These are phyloP conservation scores for Melanomma pulvis-pyrius DNA, from an alignment of 495 filamentous ascomycete genomes.

Conservation along the genomic window DNA sequence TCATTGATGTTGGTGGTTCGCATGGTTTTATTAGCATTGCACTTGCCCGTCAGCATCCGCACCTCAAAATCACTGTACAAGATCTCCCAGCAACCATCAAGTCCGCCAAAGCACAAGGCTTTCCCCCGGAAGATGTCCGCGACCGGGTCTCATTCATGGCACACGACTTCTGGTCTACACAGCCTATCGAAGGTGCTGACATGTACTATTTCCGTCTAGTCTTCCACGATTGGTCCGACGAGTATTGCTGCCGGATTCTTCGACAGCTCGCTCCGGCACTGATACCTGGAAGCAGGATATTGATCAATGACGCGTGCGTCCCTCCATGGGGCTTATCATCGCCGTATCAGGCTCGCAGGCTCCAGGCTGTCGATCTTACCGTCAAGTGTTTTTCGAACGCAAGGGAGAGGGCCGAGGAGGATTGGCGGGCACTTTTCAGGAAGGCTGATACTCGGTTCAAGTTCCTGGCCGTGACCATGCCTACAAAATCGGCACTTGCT, in stretches of 20 bases:
- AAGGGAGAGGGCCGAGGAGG: conserved; percentile 42
- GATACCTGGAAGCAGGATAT: conserved; percentile 17
- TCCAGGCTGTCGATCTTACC: conserved; percentile 34
- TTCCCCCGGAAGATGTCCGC: conserved; percentile 1
- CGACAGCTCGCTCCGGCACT: conserved; percentile 35
- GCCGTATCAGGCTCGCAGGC: neutral
- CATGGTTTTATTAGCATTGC: neutral
- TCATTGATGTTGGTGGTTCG: conserved; percentile 12
- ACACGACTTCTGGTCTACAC: conserved; percentile 44
- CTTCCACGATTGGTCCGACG: conserved; percentile 41
- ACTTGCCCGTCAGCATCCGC: conserved; percentile 28
- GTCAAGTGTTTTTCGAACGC: conserved; percentile 41
- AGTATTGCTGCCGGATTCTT: conserved; percentile 39
- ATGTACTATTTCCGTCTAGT: conserved; percentile 42
- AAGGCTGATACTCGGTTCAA: conserved; percentile 40
- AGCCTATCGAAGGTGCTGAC: conserved; percentile 33
- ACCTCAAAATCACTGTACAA: conserved; percentile 40
- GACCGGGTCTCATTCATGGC: conserved; percentile 37
- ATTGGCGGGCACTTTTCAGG: conserved; percentile 40
- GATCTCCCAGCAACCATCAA: conserved; percentile 35
- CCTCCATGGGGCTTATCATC: conserved; percentile 20
- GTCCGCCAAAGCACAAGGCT: conserved; percentile 11
- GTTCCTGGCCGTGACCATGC: neutral
- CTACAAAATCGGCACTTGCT: conserved; percentile 23
- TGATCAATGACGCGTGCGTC: conserved; percentile 44